These are phyloP conservation scores for Jatropha curcas DNA, from an alignment of 345 rosid genomes.

Conservation along the genomic window DNA sequence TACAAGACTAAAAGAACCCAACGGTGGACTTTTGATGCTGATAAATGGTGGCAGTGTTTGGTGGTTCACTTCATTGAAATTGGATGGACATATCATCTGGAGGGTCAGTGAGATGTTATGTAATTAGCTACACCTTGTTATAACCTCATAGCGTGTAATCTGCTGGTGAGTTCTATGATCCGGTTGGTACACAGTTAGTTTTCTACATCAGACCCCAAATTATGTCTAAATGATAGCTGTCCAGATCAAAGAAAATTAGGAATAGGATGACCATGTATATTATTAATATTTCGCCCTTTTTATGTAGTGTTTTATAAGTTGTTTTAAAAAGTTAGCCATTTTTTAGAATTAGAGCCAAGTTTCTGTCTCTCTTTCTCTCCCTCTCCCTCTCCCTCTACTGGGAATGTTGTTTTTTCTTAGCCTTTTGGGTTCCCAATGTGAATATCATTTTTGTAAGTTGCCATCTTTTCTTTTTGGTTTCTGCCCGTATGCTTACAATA, in stretches of 20 bases:
- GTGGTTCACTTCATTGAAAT: constrained; percentile 4
- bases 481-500: no score
- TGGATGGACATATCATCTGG: constrained; percentile 13
- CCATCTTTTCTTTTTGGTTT: no score
- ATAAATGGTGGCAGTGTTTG: background rate
- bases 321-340: constrained; percentile 6
- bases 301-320: constrained; percentile 28
- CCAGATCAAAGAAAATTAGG: constrained; percentile 40
- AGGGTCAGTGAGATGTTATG: constrained; percentile 28
- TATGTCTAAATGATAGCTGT: constrained; percentile 22
- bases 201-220: constrained; percentile 19
- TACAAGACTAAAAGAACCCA: background rate
- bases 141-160: constrained; percentile 23
- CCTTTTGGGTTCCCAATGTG: no score
- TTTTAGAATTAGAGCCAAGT: background rate
- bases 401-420: background rate
- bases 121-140: constrained; percentile 30
- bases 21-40: background rate
- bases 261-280: constrained; percentile 42
- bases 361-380: background rate
- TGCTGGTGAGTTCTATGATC: constrained; percentile 39
- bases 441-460: no score
- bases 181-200: constrained; percentile 30
- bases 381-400: no score
- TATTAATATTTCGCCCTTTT: background rate